Conservation (phyloP, 176 grass and related monocot species). For the Zea mays region DNA sequence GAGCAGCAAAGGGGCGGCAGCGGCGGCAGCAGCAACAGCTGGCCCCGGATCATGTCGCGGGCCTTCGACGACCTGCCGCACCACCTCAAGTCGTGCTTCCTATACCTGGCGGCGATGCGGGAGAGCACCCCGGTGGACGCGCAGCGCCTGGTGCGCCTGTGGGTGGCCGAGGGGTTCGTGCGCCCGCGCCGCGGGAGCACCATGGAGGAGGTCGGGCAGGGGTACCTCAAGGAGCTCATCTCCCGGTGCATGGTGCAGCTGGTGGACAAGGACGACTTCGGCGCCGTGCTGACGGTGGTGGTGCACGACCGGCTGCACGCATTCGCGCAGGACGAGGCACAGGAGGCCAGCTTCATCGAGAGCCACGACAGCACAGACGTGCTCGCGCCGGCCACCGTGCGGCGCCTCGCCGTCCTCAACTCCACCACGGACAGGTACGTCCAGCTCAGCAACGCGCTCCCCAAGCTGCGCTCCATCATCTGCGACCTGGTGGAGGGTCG, state of each 20-base stretch:
- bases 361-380: constrained; percentile 58
- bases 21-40: not conserved
- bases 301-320: constrained; percentile 54
- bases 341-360: constrained; percentile 56
- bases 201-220: constrained; percentile 50
- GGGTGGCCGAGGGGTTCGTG: constrained; percentile 61
- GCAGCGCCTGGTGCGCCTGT: constrained; percentile 45
- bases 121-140: constrained; percentile 35
- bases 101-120: constrained; percentile 50
- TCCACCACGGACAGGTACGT: constrained; percentile 37
- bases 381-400: constrained; percentile 50
- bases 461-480: constrained; percentile 56
- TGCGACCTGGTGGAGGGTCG: constrained; percentile 35
- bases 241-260: constrained; percentile 55
- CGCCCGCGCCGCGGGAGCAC: constrained; percentile 40
- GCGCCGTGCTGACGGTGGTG: constrained; percentile 25
- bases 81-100: constrained; percentile 70
- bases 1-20: not conserved
- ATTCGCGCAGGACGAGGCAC: constrained; percentile 57
- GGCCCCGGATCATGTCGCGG: constrained; percentile 43
- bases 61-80: constrained; percentile 62
- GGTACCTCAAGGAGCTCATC: constrained; percentile 52
- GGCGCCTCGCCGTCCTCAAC: constrained; percentile 55
- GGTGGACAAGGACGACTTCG: constrained; percentile 44
- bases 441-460: constrained; percentile 48